A percentile compares a stretch with the other conserved stretches of the same genome.
These are phyloP conservation scores for Spathaspora boniae DNA, from an alignment of 805 yeast genomes.

Conservation along the genomic window DNA sequence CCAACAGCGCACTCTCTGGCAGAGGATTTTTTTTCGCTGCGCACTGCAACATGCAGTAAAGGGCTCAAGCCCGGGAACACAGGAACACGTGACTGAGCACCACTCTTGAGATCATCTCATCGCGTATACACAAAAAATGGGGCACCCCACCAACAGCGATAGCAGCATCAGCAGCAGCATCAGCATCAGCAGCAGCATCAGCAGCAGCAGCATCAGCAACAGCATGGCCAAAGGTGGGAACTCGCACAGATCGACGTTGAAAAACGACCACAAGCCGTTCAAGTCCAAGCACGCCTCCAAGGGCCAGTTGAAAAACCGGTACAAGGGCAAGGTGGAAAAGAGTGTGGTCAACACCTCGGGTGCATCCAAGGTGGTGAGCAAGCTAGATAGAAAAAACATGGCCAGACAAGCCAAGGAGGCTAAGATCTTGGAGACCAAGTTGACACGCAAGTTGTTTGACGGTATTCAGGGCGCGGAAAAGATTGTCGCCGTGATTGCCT, in stretches of 20 bases:
- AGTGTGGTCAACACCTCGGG: conserved; percentile 33
- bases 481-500: conserved; percentile 74
- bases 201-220: no score
- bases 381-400: conserved; percentile 69
- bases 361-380: conserved; percentile 38
- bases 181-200: no score
- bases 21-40: no score
- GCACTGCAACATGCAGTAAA: no score
- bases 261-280: conserved; percentile 84
- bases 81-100: neutral
- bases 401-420: conserved; percentile 73
- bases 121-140: conserved; percentile 4
- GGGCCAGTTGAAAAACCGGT: conserved; percentile 74
- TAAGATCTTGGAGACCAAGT: conserved; percentile 60
- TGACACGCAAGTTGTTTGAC: conserved; percentile 69
- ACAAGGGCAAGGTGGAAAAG: conserved; percentile 87
- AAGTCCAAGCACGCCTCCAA: conserved; percentile 90
- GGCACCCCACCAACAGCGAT: no score
- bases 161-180: no score
- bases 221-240: conserved; percentile 45
- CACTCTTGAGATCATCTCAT: conserved; percentile 3
- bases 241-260: conserved; percentile 80
- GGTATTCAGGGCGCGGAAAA: conserved; percentile 80
- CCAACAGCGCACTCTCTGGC: no score
- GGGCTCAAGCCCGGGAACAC: no score